Conservation (phyloP, 2,329 filamentous ascomycete genomes). For the Fusarium abutilonis region DNA sequence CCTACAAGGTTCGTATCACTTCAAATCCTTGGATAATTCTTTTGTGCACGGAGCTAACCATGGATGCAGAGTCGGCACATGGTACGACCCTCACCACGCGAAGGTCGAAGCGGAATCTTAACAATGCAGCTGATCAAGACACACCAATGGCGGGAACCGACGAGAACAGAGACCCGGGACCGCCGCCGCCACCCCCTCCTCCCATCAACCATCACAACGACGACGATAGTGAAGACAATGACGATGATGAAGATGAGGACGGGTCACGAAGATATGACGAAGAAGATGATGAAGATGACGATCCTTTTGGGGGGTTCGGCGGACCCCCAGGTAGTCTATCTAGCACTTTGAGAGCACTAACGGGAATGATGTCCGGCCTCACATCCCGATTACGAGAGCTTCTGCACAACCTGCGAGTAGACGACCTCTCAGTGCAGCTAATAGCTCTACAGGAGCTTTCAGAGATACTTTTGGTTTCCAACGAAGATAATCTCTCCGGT, state of each 20-base stretch:
- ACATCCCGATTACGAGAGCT: constrained; percentile 82
- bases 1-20: constrained; percentile 51
- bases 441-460: constrained; percentile 94
- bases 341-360: constrained; percentile 84
- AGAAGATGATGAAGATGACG: constrained; percentile 75
- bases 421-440: constrained; percentile 88
- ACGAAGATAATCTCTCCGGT: constrained; percentile 94
- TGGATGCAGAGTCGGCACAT: constrained; percentile 47
- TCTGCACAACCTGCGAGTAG: constrained; percentile 78
- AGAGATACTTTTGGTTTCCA: constrained; percentile 91
- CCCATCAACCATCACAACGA: constrained; percentile 51
- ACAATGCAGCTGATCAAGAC: constrained; percentile 67
- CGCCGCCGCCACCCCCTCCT: constrained; percentile 56
- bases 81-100: constrained; percentile 54
- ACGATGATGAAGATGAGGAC: constrained; percentile 49
- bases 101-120: constrained; percentile 64
- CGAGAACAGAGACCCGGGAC: constrained; percentile 58
- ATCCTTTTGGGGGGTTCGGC: constrained; percentile 73
- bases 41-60: constrained; percentile 23
- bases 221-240: constrained; percentile 51
- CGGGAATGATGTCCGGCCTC: constrained; percentile 90
- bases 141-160: constrained; percentile 77
- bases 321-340: constrained; percentile 72
- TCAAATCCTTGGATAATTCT: not conserved
- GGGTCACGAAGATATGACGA: constrained; percentile 59